phyloP scores from a whole-genome alignment of 768 basidiomycete species.

The Collybia mongolica region DNA sequence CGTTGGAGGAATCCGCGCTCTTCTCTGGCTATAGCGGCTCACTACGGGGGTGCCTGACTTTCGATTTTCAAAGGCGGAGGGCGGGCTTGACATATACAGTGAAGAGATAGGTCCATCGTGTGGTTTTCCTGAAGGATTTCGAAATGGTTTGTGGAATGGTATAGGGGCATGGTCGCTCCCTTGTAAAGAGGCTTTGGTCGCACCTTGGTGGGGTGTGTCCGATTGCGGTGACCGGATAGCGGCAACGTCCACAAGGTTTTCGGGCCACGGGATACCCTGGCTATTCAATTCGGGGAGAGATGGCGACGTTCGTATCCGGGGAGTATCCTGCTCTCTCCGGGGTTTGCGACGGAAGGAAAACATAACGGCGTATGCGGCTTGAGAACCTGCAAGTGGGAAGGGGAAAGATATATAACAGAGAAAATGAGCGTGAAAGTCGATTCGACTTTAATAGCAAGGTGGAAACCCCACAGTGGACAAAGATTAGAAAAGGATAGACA shows the following conservation, averaged over 20 bases:
- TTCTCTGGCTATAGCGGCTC: slow-evolving; percentile 60
- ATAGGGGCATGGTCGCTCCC: slow-evolving; percentile 52
- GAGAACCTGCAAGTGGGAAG: slow-evolving; percentile 16
- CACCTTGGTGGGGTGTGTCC: slow-evolving; percentile 54
- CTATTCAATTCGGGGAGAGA: slow-evolving; percentile 77
- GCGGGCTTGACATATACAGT: slow-evolving; percentile 64
- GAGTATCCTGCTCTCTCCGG: slow-evolving; percentile 45
- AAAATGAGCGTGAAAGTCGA: slow-evolving; percentile 16
- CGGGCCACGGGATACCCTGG: slow-evolving; percentile 83
- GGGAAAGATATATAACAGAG: slow-evolving; percentile 15
- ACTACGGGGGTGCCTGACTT: slow-evolving; percentile 38
- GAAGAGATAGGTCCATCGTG: slow-evolving; percentile 60
- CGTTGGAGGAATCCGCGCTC: slow-evolving; percentile 65
- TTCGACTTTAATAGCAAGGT: slow-evolving; percentile 8
- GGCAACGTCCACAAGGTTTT: slow-evolving; percentile 72
- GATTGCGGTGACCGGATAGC: slow-evolving; percentile 49
- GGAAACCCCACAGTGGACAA: slow-evolving; percentile 3
- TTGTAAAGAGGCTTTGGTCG: slow-evolving; percentile 66
- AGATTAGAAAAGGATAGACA: slow-evolving; percentile 7
- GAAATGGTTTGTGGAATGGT: slow-evolving; percentile 85
- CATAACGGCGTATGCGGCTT: slow-evolving; percentile 40
- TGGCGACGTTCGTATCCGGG: slow-evolving; percentile 67
- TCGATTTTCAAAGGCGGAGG: slow-evolving; percentile 62
- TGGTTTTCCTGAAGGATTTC: slow-evolving; percentile 46
- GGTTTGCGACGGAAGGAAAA: slow-evolving; percentile 76